These are phyloP conservation scores for Backusella mclennaniae DNA, from an alignment of 192 early-diverging fungal genomes.

Conservation along the genomic window DNA sequence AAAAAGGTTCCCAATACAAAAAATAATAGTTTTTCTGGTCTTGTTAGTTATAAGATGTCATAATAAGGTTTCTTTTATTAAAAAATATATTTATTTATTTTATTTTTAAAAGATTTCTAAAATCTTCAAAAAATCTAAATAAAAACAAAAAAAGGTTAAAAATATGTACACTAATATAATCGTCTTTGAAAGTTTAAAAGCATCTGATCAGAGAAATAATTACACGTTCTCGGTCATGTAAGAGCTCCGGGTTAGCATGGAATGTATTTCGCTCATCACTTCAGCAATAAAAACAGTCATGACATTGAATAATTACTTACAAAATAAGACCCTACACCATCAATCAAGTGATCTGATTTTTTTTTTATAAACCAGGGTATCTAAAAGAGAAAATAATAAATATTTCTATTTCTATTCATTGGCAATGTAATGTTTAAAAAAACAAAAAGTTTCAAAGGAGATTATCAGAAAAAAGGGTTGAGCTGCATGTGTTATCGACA, in stretches of 20 bases:
- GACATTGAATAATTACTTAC: neutral
- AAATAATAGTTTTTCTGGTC: neutral
- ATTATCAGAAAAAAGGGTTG: neutral
- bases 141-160: neutral
- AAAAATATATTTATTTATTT: neutral
- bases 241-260: constrained; percentile 4
- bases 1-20: neutral
- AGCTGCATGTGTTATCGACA: constrained; percentile 9
- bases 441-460: neutral
- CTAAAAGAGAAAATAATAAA: neutral
- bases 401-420: neutral
- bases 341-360: neutral
- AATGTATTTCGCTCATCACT: constrained; percentile 2
- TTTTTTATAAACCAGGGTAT: neutral
- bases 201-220: constrained; percentile 8
- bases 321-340: neutral
- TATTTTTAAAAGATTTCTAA: neutral
- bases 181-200: neutral
- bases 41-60: neutral
- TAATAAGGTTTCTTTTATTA: neutral
- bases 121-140: neutral
- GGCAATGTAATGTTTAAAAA: neutral
- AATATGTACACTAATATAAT: neutral
- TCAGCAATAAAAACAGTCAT: neutral
- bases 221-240: constrained; percentile 6